phyloP scores from a whole-genome alignment of 495 filamentous ascomycete species.

The Xylaria bambusicola region DNA sequence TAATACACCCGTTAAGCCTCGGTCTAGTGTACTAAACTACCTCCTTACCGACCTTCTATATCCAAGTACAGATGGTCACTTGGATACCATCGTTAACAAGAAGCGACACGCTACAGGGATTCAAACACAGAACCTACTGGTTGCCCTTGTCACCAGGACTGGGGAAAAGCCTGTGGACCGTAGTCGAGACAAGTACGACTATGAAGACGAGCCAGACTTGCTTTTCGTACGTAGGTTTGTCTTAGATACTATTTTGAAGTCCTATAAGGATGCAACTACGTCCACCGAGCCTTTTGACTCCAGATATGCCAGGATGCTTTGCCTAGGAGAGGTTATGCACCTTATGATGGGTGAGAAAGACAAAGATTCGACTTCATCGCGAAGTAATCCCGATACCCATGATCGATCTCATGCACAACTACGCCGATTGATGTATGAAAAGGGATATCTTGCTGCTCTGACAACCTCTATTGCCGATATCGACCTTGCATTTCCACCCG shows the following conservation, averaged over 20 bases:
- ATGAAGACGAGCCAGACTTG: slow-evolving; percentile 82
- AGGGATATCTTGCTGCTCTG: slow-evolving; percentile 84
- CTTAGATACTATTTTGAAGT: slow-evolving; percentile 86
- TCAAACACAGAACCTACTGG: slow-evolving; percentile 81
- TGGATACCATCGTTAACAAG: slow-evolving; percentile 72
- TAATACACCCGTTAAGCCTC: slow-evolving; percentile 88
- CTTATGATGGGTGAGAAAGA: slow-evolving; percentile 84
- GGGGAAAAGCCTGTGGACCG: slow-evolving; percentile 66
- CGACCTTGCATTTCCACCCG: slow-evolving; percentile 90
- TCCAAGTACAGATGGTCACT: slow-evolving; percentile 64
- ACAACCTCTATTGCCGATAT: slow-evolving; percentile 94
- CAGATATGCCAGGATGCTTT: slow-evolving; percentile 84
- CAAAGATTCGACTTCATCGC: slow-evolving; percentile 42
- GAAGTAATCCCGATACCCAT: slow-evolving; percentile 28
- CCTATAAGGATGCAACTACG: slow-evolving; percentile 84
- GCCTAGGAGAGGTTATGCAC: slow-evolving; percentile 86
- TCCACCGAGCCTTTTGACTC: slow-evolving; percentile 79
- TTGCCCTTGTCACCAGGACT: slow-evolving; percentile 85
- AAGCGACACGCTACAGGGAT: slow-evolving; percentile 82
- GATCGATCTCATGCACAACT: slow-evolving; percentile 68
- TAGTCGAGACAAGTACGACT: slow-evolving; percentile 54
- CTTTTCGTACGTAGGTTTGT: slow-evolving; percentile 92
- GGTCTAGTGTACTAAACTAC: slow-evolving; percentile 91
- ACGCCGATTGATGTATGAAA: slow-evolving; percentile 95
- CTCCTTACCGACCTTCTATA: slow-evolving; percentile 84